Evolutionary conservation across 140 eudicot species (phyloP), one percentile per base, ranked within the genome.

Genomic region (Bidens hawaiensis): DNA sequence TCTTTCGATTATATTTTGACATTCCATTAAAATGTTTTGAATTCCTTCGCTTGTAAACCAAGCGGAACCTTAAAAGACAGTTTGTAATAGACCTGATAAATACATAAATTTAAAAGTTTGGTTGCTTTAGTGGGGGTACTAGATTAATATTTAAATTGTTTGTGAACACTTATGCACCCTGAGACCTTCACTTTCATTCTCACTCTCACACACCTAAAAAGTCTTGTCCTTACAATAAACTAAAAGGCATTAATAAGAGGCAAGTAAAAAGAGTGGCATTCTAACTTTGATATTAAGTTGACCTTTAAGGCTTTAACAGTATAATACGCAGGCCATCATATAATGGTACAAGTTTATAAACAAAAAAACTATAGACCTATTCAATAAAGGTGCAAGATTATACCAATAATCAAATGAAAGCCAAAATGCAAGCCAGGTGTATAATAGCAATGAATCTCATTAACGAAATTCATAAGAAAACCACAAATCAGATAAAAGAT

Each of bases 241-340:
- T 23, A 65, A 51, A 65, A 51, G 51, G 51, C 61, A 49, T 65
- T 49, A 28, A 18, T 16, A 28, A 4, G 21, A 33, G 70, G 49
- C 41, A 65, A 10, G 4, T 31, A 51, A 14, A n/a, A 31, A 5
- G 16, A 43, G 54, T 9, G 57, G 33, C 46, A 45, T 33, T 57
- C 46, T 31, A 33, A 17, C 27, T 45, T 25, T 45, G 43, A 16
- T 13, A 62, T 31, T 57, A 45, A 26, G 25, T 42, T 16, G 56
- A 43, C 27, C 28, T 58, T 27, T 42, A 43, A 43, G 26, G 17
- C 28, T 58, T 27, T 42, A 43, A 43, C 26, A 2, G 1, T 28
- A 62, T 43, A 0, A 7, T 25, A 63, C 43, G 58, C 4, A 31
- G 28, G 26, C 46, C 41, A 46, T 26, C n/a, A n/a, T n/a, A n/a